Evolutionary conservation across 2,329 filamentous ascomycete genomes (phyloP), one percentile per base, ranked within the genome.

Genomic region (Penicillium sp.): DNA sequence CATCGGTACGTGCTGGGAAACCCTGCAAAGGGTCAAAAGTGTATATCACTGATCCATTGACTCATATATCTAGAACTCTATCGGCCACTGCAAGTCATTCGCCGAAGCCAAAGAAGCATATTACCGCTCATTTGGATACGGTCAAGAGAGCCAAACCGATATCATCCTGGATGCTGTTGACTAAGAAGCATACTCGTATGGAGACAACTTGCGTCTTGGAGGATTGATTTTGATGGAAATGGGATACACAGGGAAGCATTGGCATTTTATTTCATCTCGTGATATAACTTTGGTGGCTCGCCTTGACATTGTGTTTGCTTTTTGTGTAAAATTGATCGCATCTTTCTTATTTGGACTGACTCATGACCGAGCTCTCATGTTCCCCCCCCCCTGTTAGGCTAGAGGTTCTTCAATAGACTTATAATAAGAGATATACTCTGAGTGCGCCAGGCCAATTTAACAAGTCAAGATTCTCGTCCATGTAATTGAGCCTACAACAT

Each of bases 61-160:
- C 4, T 39, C 28, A 23, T 6, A 5, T 52, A 4, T 39, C 9
- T 6, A 39, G 36, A 48, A 56, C 38, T 15, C 1, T 34, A 23
- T 64, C 46, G 56, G 58, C 31, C n/a, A 43, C 2, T 68, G 66
- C 54, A 59, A 62, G 42, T 42, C 56, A 7, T 69, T 59, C 39
- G 61, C 61, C 13, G 18, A 58, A 10, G 62, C 59, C 4, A 63
- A 66, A 39, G 47, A 55, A 21, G 46, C 60, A 13, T 65, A 66
- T 45, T 59, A 66, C 33, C 23, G 45, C 39, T 48, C 45, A 2
- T 52, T 48, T 9, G 58, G 43, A 38, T 56, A 43, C n/a, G 48
- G 41, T 10, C 10, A n/a, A 0, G 50, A 58, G 39, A 49, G 47
- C 6, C 46, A 56, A 43, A 43, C 41, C 15, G 60, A 64, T 13